phyloP scores from a whole-genome alignment of 2,329 filamentous ascomycete genomes.

The Xylaria multiplex region DNA sequence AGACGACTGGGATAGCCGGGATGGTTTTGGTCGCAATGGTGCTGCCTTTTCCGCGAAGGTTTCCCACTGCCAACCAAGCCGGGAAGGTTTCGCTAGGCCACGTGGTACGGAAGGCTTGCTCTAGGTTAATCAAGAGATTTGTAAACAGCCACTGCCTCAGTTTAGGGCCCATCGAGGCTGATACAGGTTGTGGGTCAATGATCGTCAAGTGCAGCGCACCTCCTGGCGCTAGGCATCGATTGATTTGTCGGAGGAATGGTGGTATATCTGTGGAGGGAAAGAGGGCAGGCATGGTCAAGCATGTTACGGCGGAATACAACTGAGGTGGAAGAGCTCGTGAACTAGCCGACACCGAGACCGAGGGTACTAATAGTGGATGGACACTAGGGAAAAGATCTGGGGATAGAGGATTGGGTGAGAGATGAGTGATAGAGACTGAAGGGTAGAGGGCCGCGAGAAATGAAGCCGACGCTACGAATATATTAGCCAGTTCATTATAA shows the following conservation, averaged over 20 bases:
- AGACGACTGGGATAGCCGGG: conserved; percentile 60
- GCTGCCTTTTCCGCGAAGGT: conserved; percentile 60
- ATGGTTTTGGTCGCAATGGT: conserved; percentile 61
- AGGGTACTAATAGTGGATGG: conserved; percentile 47
- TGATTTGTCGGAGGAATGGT: conserved; percentile 64
- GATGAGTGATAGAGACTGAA: conserved; percentile 56
- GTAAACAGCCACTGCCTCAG: conserved; percentile 71
- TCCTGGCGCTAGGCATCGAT: conserved; percentile 63
- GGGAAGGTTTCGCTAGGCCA: conserved; percentile 69
- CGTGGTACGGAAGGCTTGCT: conserved; percentile 66
- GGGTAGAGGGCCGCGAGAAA: conserved; percentile 60
- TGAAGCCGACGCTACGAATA: conserved; percentile 57
- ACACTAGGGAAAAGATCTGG: conserved; percentile 54
- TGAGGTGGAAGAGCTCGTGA: conserved; percentile 53
- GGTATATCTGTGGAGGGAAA: conserved; percentile 68
- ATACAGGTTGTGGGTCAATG: conserved; percentile 69
- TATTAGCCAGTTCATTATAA: conserved; percentile 46
- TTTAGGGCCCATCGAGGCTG: conserved; percentile 64
- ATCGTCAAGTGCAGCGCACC: conserved; percentile 69
- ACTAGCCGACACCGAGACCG: conserved; percentile 48
- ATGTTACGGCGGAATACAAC: conserved; percentile 61
- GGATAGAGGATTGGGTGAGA: conserved; percentile 57
- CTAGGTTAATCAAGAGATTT: conserved; percentile 68
- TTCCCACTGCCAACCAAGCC: conserved; percentile 66
- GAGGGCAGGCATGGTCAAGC: conserved; percentile 65